Base-by-base conservation (phyloP, 257 asterid species). In the Solanum boliviense region DNA sequence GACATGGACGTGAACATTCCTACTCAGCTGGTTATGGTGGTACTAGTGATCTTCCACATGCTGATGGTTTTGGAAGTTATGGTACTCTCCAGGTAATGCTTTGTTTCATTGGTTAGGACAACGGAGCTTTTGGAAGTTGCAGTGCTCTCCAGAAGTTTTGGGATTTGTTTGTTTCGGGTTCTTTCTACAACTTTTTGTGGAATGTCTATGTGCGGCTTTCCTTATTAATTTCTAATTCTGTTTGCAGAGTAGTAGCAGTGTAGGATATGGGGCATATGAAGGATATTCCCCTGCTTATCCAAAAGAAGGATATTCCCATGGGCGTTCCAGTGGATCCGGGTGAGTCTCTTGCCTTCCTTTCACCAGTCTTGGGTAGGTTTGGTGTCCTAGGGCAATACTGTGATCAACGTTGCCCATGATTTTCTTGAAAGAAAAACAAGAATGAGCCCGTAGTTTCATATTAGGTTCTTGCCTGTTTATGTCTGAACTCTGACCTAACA, bases 221-320 rank as follows among this genome's bases (percentile, higher is more conserved):
- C 10, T 13, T 27, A 29, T 25, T 68, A 10, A 34, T 44, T 21
- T 11, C 48, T 46, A 70, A 52, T 32, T 83, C 68, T 41, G n/a
- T 48, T 68, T 78, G 87, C 87, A 89, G 91, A 81, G 75, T 89
- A 84, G 39, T 44, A 88, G 90, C 67, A 76, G 90, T 74, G 25
- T 70, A 34, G 86, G 88, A n/a, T 87, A 89, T 86, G 91, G 91
- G 48, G 86, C 89, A 81, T 86, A 89, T 82, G 91, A 87, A 78
- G 91, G 91, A 48, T 86, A 89, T 67, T 72, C 89, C n/a, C 65
- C 87, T 82, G 90, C 85, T 81, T 81, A 81, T 81, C 85, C 38
- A 46, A 81, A 81, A 46, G 90, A 87, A 65, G 90, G 90, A 46
- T 86, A 89, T 65, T 72, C 88, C 31, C 62, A 70, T 82, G 91